These are phyloP conservation scores for Candida neerlandica DNA, from an alignment of 1,139 yeast species.

Conservation along the genomic window DNA sequence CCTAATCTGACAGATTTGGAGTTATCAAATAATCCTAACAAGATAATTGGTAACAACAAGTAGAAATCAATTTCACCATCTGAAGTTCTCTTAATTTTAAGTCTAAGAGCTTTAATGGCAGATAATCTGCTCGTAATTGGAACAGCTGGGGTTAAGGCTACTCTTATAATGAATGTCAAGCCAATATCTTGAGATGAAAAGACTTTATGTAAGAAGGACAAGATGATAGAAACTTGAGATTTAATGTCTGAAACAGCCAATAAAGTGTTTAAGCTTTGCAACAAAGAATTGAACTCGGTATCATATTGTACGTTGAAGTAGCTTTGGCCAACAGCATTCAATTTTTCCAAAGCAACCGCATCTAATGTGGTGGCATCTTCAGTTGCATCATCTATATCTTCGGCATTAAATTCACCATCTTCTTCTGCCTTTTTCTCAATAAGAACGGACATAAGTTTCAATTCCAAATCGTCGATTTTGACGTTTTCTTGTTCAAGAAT, in stretches of 20 bases:
- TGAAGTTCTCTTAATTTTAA: constrained; percentile 36
- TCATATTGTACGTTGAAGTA: constrained; percentile 45
- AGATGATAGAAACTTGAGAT: constrained; percentile 19
- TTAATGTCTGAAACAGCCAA: constrained; percentile 15
- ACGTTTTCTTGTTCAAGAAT: constrained; percentile 40
- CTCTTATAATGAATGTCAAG: constrained; percentile 60
- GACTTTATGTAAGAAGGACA: constrained; percentile 23
- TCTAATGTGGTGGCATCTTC: constrained; percentile 25
- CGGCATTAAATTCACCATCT: constrained; percentile 28
- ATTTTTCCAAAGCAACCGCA: constrained; percentile 23
- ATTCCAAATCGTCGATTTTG: constrained; percentile 61
- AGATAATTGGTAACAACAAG: constrained; percentile 38
- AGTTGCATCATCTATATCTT: constrained; percentile 18
- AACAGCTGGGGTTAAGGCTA: constrained; percentile 55
- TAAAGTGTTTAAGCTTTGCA: constrained; percentile 21
- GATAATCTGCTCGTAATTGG: constrained; percentile 58
- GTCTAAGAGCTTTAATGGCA: constrained; percentile 44
- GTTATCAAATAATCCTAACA: constrained; percentile 38
- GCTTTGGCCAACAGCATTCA: constrained; percentile 28
- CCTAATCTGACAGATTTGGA: constrained; percentile 31
- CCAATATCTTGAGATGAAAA: constrained; percentile 38
- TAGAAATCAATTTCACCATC: constrained; percentile 29
- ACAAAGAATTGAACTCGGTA: constrained; percentile 31
- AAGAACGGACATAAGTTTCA: constrained; percentile 66
- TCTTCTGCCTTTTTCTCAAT: constrained; percentile 23